Evolutionary conservation across 2,329 filamentous ascomycete genomes (phyloP).

Genomic region (Aspergillus ruber): DNA sequence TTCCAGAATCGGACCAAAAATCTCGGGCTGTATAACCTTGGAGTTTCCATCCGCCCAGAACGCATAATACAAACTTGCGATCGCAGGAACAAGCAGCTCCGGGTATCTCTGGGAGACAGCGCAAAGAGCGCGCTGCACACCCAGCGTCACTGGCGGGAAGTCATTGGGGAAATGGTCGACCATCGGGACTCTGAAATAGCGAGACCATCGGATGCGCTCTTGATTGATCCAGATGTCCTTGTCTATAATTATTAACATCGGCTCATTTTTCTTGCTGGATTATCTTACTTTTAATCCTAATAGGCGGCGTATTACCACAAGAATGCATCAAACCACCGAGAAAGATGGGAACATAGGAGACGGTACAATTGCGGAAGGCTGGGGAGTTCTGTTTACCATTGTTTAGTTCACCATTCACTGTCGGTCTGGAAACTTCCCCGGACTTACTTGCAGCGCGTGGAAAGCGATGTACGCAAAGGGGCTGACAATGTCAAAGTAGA

Average conservation of each 20-base stretch:
- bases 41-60: slow-evolving; percentile 47
- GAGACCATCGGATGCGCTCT: slow-evolving; percentile 51
- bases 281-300: slow-evolving; percentile 49
- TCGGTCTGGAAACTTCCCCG: neutral
- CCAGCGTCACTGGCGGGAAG: slow-evolving; percentile 50
- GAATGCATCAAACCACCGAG: slow-evolving; percentile 55
- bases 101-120: slow-evolving; percentile 42
- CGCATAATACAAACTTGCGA: slow-evolving; percentile 45
- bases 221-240: slow-evolving; percentile 52
- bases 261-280: neutral
- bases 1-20: slow-evolving; percentile 40
- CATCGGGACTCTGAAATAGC: slow-evolving; percentile 51
- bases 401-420: neutral
- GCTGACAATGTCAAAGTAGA: slow-evolving; percentile 55
- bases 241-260: slow-evolving; percentile 35
- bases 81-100: slow-evolving; percentile 32
- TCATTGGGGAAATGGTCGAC: slow-evolving; percentile 36
- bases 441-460: slow-evolving; percentile 47
- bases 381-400: slow-evolving; percentile 44
- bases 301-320: slow-evolving; percentile 49
- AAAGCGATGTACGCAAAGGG: slow-evolving; percentile 58
- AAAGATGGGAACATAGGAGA: slow-evolving; percentile 54
- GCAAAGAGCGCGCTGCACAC: slow-evolving; percentile 47
- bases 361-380: slow-evolving; percentile 48
- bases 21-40: slow-evolving; percentile 40